These are phyloP conservation scores for Pseudocercospora fijiensis DNA, from an alignment of 2,329 filamentous ascomycete genomes.

Conservation along the genomic window DNA sequence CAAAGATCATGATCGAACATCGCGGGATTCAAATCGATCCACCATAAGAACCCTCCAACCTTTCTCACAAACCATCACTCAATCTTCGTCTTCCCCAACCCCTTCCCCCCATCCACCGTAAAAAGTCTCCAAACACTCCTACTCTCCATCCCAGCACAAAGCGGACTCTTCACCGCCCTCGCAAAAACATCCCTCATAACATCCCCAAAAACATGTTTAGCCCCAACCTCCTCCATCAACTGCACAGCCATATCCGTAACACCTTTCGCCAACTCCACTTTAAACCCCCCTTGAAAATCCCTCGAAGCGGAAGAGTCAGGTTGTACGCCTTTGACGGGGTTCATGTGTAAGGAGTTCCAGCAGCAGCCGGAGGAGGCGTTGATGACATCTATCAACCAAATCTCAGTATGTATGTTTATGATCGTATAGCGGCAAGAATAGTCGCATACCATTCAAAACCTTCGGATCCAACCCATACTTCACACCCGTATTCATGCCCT, in stretches of 20 bases:
- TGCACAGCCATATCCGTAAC: slow-evolving; percentile 39
- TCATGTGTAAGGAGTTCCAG: slow-evolving; percentile 33
- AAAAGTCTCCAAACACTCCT: slow-evolving; percentile 14
- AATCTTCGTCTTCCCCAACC: slow-evolving; percentile 9
- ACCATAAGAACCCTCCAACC: neutral
- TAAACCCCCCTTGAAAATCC: slow-evolving; percentile 43
- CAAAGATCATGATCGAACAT: slow-evolving; percentile 41
- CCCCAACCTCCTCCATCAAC: slow-evolving; percentile 39
- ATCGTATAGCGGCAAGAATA: no score
- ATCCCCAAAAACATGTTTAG: slow-evolving; percentile 34
- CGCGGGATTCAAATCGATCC: slow-evolving; percentile 10
- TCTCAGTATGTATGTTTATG: neutral
- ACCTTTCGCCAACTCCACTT: slow-evolving; percentile 39
- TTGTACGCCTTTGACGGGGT: slow-evolving; percentile 39
- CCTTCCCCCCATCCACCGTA: neutral
- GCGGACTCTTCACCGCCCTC: slow-evolving; percentile 10
- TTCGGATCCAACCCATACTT: slow-evolving; percentile 54
- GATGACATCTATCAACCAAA: slow-evolving; percentile 51
- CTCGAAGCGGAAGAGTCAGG: slow-evolving; percentile 41
- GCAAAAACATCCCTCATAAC: slow-evolving; percentile 15
- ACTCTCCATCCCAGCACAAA: slow-evolving; percentile 11
- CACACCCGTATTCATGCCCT: slow-evolving; percentile 61
- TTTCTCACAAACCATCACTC: neutral
- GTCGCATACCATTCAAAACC: neutral
- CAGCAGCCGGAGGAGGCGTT: slow-evolving; percentile 46